These are phyloP conservation scores for Mycena rebaudengoi DNA, from an alignment of 768 basidiomycete species.

Conservation along the genomic window DNA sequence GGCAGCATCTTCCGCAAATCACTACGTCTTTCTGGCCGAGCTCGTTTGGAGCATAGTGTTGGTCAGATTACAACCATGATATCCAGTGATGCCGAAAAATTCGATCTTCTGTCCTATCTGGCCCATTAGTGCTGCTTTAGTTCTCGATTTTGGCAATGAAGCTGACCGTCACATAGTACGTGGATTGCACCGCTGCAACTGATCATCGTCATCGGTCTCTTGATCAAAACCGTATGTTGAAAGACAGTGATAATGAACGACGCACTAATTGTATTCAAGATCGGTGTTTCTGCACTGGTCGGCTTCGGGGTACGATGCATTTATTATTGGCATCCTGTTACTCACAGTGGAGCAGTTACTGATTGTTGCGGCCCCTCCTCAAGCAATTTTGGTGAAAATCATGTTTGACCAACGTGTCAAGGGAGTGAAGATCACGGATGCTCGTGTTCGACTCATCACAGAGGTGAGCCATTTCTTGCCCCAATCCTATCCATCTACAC, in stretches of 20 bases:
- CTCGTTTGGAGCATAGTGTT: constrained; percentile 53
- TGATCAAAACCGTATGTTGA: constrained; percentile 53
- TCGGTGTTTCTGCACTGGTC: constrained; percentile 66
- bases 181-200: constrained; percentile 52
- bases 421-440: constrained; percentile 61
- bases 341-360: constrained; percentile 45
- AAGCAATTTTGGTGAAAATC: constrained; percentile 49
- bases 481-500: not conserved
- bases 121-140: constrained; percentile 35
- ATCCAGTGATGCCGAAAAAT: constrained; percentile 53
- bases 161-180: constrained; percentile 29
- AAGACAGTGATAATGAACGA: not conserved
- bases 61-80: constrained; percentile 64
- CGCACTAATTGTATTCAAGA: constrained; percentile 27
- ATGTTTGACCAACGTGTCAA: constrained; percentile 55
- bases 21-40: constrained; percentile 57
- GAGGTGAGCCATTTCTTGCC: constrained; percentile 44
- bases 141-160: not conserved
- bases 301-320: constrained; percentile 49
- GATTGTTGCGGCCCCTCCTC: constrained; percentile 56
- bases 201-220: constrained; percentile 56
- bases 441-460: constrained; percentile 57
- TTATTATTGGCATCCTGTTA: constrained; percentile 4
- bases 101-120: constrained; percentile 46
- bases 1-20: constrained; percentile 58